These are phyloP conservation scores for Boletus mariae DNA, from an alignment of 1,284 basidiomycete genomes.

Conservation along the genomic window DNA sequence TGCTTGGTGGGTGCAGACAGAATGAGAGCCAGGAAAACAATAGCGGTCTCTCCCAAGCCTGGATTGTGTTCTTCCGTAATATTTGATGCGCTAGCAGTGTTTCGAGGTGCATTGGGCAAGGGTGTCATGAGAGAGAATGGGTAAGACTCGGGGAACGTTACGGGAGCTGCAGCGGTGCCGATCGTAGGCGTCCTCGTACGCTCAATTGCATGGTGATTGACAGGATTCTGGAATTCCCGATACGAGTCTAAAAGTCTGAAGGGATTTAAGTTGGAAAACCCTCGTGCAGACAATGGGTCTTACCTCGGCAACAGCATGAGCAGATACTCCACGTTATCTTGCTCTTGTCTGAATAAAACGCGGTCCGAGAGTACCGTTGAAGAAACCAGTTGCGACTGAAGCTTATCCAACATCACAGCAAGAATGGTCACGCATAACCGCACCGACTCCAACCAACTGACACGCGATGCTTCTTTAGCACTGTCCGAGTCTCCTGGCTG, in stretches of 20 bases:
- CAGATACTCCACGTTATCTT: slow-evolving; percentile 91
- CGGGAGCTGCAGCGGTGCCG: slow-evolving; percentile 62
- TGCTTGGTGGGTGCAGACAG: slow-evolving; percentile 77
- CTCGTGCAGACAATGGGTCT: slow-evolving; percentile 16
- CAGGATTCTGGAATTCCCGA: slow-evolving; percentile 71
- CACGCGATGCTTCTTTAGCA: slow-evolving; percentile 69
- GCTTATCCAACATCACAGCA: slow-evolving; percentile 88
- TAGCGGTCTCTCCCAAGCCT: slow-evolving; percentile 81
- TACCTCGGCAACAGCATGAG: slow-evolving; percentile 85
- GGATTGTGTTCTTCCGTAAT: slow-evolving; percentile 48
- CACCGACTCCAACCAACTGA: slow-evolving; percentile 88
- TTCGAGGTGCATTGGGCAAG: slow-evolving; percentile 51
- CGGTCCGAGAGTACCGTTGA: slow-evolving; percentile 63
- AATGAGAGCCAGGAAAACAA: slow-evolving; percentile 82
- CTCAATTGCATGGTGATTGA: slow-evolving; percentile 68
- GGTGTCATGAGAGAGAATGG: slow-evolving; percentile 84
- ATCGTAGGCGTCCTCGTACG: slow-evolving; percentile 62
- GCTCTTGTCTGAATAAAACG: slow-evolving; percentile 69
- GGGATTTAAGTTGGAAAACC: slow-evolving; percentile 13
- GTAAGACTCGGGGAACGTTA: slow-evolving; percentile 91
- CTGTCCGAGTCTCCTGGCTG: slow-evolving; percentile 61
- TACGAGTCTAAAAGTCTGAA: slow-evolving; percentile 69
- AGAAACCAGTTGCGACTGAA: slow-evolving; percentile 78
- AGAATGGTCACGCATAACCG: slow-evolving; percentile 81
- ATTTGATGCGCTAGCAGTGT: slow-evolving; percentile 40